Conservation (phyloP, 768 basidiomycete genomes). For the Cantharellus anzutake region DNA sequence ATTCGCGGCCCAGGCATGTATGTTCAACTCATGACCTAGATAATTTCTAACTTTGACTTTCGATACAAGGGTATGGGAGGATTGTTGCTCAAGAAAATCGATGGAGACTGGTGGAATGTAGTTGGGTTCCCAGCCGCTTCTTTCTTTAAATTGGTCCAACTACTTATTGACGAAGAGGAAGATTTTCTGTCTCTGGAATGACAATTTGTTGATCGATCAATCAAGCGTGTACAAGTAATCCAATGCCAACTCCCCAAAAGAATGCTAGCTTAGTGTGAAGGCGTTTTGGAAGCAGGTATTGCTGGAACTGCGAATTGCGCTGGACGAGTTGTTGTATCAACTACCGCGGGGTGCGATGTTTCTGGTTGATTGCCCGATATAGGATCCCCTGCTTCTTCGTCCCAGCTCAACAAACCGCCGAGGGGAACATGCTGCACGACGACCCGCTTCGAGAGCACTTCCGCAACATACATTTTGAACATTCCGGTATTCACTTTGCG, state of each 20-base stretch:
- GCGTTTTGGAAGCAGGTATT: no score
- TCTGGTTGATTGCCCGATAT: no score
- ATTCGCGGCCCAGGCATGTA: conserved; percentile 72
- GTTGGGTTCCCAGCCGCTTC: conserved; percentile 85
- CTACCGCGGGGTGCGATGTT: no score
- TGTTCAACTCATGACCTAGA: background rate
- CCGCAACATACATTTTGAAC: conserved; percentile 94
- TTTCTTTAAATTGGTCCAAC: conserved; percentile 55
- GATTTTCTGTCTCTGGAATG: conserved; percentile 35
- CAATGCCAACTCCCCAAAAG: background rate
- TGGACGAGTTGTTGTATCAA: no score
- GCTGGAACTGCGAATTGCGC: no score
- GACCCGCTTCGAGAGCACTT: conserved; percentile 86
- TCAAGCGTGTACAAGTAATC: background rate
- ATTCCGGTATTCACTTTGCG: conserved; percentile 76
- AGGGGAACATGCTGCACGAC: conserved; percentile 88
- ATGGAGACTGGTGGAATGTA: conserved; percentile 79
- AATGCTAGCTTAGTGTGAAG: background rate
- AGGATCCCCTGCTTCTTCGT: conserved; percentile 6
- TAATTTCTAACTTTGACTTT: background rate
- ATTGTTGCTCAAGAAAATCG: conserved; percentile 61
- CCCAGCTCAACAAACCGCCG: conserved; percentile 66
- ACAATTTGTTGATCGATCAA: background rate
- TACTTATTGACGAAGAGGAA: conserved; percentile 52
- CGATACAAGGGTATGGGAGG: conserved; percentile 52